Base-by-base conservation (phyloP, 2,329 filamentous ascomycete genomes). In the Pyricularia pennisetigena region DNA sequence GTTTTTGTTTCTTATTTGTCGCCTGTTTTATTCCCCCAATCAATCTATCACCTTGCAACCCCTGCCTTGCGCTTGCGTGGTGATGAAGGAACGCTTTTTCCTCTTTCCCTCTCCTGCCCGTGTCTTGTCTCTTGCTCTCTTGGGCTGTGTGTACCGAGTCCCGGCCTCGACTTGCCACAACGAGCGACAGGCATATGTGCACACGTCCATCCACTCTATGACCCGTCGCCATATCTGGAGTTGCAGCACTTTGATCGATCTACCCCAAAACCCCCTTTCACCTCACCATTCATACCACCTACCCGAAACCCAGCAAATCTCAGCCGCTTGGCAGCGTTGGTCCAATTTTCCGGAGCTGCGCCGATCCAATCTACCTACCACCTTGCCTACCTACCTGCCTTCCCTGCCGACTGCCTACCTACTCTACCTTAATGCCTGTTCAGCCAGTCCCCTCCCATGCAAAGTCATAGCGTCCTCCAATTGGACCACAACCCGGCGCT, bases 1-100 rank as follows among this genome's bases (percentile, higher is more conserved):
- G 71, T 72, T 32, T 9, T 64, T 68, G 29, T 26, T 65, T 26
- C 64, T 20, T 20, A 24, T 23, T 23, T 54, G 30, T 32, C 66
- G 24, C 23, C 12, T 68, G 57, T 62, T 67, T 26, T 35, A n/a
- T 30, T 26, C 62, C 28, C 32, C 67, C n/a, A 14, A 64, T 54
- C n/a, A 26, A 29, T 54, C 65, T 20, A 67, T 16, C 20, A 41
- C 32, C 35, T 30, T 26, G 41, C 35, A 16, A 32, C 35, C 30
- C 16, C 59, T 35, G 62, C 66, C 28, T 41, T 30, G 10, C 29
- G 64, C 32, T 66, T 35, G 30, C 32, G 30, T 10, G 35, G 66
- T 54, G 41, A 54, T n/a, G 41, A 54, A n/a, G 41, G 41, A 16
- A 41, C 32, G 32, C 32, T 12, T 54, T 54, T 54, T n/a, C 41